phyloP scores from a whole-genome alignment of 2,329 filamentous ascomycete species.

The Nothophaeocryptopus gaeumannii region DNA sequence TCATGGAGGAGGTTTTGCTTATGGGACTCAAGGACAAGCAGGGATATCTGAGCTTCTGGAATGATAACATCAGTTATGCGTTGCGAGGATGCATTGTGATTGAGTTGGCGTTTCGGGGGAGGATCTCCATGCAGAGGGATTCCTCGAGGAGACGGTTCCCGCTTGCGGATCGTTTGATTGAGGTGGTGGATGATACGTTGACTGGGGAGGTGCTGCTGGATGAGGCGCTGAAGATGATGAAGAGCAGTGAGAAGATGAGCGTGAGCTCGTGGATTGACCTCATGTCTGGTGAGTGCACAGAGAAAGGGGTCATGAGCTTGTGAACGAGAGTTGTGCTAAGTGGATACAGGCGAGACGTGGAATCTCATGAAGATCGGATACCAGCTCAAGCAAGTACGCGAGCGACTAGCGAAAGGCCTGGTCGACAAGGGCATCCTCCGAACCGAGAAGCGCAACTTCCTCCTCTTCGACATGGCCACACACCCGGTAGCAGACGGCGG shows the following conservation, averaged over 20 bases:
- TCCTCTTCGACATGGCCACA: constrained; percentile 99
- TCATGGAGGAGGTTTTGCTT: constrained; percentile 97
- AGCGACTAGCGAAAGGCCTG: constrained; percentile 92
- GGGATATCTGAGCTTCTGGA: constrained; percentile 99
- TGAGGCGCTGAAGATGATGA: constrained; percentile 99
- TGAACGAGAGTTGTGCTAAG: constrained; percentile 9
- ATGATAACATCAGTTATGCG: constrained; percentile 99
- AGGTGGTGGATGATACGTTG: constrained; percentile 93
- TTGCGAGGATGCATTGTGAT: constrained; percentile 97
- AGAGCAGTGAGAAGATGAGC: constrained; percentile 99
- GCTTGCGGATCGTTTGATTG: constrained; percentile 87
- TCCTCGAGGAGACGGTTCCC: constrained; percentile 87
- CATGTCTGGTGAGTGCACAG: constrained; percentile 79
- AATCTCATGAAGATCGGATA: constrained; percentile 99
- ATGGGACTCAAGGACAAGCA: constrained; percentile 98
- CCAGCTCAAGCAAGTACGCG: constrained; percentile 97
- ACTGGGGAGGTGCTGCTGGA: constrained; percentile 96
- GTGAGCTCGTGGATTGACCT: constrained; percentile 98
- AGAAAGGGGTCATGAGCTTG: not conserved
- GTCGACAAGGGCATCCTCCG: constrained; percentile 98
- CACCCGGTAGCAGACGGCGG: constrained; percentile 94
- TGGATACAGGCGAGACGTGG: constrained; percentile 86
- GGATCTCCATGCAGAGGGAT: constrained; percentile 98
- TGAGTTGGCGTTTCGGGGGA: constrained; percentile 91
- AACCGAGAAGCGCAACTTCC: constrained; percentile 98